Evolutionary conservation across 495 filamentous ascomycete genomes (phyloP).

Genomic region (Aspergillus funiculosus): DNA sequence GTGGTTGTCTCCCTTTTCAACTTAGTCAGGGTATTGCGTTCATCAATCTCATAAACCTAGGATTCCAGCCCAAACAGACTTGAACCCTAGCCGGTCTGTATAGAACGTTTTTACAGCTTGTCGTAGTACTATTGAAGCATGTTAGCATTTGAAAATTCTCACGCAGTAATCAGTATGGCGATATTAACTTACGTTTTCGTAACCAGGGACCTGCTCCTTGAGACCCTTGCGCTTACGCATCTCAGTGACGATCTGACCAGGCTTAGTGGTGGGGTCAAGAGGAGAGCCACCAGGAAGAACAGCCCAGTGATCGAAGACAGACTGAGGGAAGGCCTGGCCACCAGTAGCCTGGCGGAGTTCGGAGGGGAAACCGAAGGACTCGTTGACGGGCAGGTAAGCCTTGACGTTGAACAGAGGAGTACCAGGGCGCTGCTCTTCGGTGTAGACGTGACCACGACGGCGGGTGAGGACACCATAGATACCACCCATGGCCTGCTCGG

Average conservation of each 20-base stretch:
- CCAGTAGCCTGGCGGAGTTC: conserved; percentile 90
- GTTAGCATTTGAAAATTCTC: conserved; percentile 47
- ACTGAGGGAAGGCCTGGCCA: conserved; percentile 98
- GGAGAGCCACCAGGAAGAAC: conserved; percentile 89
- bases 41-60: conserved; percentile 48
- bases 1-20: conserved; percentile 21
- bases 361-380: conserved; percentile 99
- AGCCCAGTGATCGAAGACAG: conserved; percentile 98
- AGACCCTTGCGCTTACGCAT: conserved; percentile 99
- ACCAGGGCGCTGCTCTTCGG: conserved; percentile 94
- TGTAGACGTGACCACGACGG: conserved; percentile 97
- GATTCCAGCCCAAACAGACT: conserved; percentile 35
- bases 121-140: conserved; percentile 77
- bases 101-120: conserved; percentile 74
- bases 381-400: conserved; percentile 98
- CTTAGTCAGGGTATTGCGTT: conserved; percentile 46
- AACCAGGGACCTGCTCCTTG: conserved; percentile 85
- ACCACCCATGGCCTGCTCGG: conserved; percentile 98
- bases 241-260: conserved; percentile 74
- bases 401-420: conserved; percentile 99
- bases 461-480: conserved; percentile 99
- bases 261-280: conserved; percentile 78
- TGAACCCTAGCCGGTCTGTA: conserved; percentile 30
- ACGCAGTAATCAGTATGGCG: not conserved
- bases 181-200: conserved; percentile 78